These are phyloP conservation scores for Clavispora asparagi DNA, from an alignment of 805 yeast species.

Conservation along the genomic window DNA sequence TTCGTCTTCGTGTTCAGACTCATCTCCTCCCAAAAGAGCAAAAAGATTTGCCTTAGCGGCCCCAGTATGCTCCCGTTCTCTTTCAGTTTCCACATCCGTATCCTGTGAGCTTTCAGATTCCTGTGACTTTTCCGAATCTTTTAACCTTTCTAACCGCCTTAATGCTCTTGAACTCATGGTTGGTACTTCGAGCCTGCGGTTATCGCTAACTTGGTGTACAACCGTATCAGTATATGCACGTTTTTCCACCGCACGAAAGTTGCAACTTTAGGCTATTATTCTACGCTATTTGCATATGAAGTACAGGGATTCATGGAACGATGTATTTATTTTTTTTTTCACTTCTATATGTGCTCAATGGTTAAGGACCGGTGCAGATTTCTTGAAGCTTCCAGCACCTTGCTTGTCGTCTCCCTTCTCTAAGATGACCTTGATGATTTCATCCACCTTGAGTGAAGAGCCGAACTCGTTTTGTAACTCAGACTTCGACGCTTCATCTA, in stretches of 20 bases:
- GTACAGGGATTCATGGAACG: no score
- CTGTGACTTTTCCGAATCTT: conserved; percentile 5
- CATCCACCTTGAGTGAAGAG: conserved; percentile 42
- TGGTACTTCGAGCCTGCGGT: background rate
- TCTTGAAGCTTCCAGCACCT: conserved; percentile 10
- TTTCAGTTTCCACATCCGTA: conserved; percentile 13
- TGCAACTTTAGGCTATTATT: background rate
- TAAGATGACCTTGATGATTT: conserved; percentile 54
- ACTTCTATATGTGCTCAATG: background rate
- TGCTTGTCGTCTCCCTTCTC: conserved; percentile 54
- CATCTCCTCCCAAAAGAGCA: conserved; percentile 33
- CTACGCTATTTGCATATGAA: no score
- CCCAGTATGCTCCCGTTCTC: conserved; percentile 9
- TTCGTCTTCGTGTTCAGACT: conserved; percentile 14
- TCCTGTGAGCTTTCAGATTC: conserved; percentile 5
- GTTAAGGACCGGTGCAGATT: background rate
- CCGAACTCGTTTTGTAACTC: conserved; percentile 71
- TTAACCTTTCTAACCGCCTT: conserved; percentile 19
- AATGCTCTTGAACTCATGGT: conserved; percentile 26
- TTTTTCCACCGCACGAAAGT: background rate
- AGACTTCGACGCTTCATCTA: conserved; percentile 65
- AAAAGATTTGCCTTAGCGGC: conserved; percentile 36
- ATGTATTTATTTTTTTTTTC: background rate
- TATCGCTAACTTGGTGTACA: background rate
- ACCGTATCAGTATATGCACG: background rate